Evolutionary conservation across 805 yeast species (phyloP), one percentile per base, ranked within the genome.

Genomic region (Cephaloascus albidus): DNA sequence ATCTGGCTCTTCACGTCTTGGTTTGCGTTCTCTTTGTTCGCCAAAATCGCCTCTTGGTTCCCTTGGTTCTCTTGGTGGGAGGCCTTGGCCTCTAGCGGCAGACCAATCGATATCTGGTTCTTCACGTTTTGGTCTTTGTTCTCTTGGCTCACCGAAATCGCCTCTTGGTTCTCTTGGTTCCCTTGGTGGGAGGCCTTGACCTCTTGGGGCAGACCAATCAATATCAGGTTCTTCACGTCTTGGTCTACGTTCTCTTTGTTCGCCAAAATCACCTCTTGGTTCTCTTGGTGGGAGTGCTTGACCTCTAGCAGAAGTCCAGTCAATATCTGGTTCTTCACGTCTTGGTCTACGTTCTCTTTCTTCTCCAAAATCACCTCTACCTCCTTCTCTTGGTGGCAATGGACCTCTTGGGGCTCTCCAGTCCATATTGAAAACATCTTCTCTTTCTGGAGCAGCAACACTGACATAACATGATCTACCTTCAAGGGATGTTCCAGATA

Each of bases 391-490:
- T 18, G 54, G 45, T 28, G 54, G 53, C 40, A 45, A 43, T 3
- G 49, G 45, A 20, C 19, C 33, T 51, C 42, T 46, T 43, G 41
- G 45, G 20, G 47, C 3, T 49, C 67, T 53, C 73, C 74, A 65
- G 56, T 74, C 77, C 46, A 63, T 56, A 38, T 67, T 71, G 41
- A 63, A 61, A 35, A 65, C 62, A 38, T 63, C 69, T 37, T 58
- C 64, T 45, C 63, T 72, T 43, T 64, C 70, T 14, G 81, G 81
- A 32, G 80, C 78, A 35, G 81, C 81, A 36, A 76, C 81, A 45
- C 68, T 70, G 40, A 76, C 74, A 44, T 61, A 75, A 43, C 72
- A 64, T 52, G 63, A 65, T 58, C 78, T 65, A 30, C 74, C 77
- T 41, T 64, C 63, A 47, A 73, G 59, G 31, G 65, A 66, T 38